A percentile compares a stretch with the other conserved stretches of the same genome.
Conservation (phyloP, 768 basidiomycete species). For the Suillus lakei region DNA sequence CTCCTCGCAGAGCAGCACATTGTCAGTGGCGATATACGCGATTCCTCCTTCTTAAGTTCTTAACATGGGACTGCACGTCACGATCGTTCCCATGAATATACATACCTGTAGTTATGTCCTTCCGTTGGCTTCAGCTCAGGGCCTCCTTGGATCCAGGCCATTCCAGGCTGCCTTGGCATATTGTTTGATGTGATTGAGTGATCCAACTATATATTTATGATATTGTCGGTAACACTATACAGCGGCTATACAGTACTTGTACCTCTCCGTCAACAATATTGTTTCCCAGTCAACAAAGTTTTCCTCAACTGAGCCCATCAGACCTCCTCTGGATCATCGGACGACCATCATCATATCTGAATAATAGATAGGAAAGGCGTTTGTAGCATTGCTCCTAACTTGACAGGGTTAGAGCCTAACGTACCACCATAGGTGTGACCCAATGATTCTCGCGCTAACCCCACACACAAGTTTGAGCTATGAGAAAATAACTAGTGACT, state of each 20-base stretch:
- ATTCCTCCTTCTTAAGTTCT: neutral
- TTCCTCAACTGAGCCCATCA: neutral
- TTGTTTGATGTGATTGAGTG: neutral
- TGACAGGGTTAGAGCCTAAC: neutral
- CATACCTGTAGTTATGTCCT: neutral
- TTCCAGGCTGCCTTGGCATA: neutral
- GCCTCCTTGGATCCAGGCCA: too few species aligned
- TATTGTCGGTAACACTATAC: neutral
- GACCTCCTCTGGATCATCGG: neutral
- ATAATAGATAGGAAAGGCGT: neutral
- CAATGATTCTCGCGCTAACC: neutral
- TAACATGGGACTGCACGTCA: neutral
- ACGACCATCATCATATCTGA: neutral
- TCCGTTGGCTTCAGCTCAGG: neutral
- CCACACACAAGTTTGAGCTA: neutral
- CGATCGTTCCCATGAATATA: neutral
- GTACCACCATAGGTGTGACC: neutral
- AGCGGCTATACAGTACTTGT: neutral
- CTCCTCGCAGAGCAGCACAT: neutral
- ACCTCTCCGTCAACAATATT: neutral
- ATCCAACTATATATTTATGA: neutral
- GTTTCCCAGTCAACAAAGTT: neutral
- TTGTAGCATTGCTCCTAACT: too few species aligned
- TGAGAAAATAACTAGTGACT: neutral
- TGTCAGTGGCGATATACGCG: neutral